phyloP scores from a whole-genome alignment of 192 early-diverging fungal genomes.

The Dimargaris cristalligena region DNA sequence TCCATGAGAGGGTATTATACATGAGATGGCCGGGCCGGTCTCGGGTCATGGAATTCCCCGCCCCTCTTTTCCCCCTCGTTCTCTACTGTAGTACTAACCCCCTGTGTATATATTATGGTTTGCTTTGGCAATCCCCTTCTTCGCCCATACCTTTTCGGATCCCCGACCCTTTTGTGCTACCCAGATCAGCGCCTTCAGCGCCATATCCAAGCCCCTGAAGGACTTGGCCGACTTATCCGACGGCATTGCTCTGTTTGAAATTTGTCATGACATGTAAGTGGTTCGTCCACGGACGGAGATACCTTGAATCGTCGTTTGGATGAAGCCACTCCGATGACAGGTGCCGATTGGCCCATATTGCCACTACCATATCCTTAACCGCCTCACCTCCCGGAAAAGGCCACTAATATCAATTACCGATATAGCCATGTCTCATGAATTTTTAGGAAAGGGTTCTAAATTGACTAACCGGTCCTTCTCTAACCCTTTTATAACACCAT shows the following conservation, averaged over 20 bases:
- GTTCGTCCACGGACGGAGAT: background rate
- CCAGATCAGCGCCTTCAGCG: conserved; percentile 51
- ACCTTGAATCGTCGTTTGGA: background rate
- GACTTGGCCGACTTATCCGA: conserved; percentile 53
- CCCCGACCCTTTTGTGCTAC: too few relatives aligned
- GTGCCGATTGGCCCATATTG: background rate
- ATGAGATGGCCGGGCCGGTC: too few relatives aligned
- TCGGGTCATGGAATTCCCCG: too few relatives aligned
- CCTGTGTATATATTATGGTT: background rate
- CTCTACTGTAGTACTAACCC: background rate
- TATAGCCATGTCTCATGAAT: too few relatives aligned
- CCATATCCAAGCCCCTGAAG: conserved; percentile 25
- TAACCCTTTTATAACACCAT: too few relatives aligned
- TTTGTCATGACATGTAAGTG: conserved; percentile 68
- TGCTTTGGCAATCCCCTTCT: background rate
- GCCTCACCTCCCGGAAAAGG: too few relatives aligned
- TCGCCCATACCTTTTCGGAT: conserved; percentile 5
- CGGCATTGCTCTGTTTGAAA: conserved; percentile 65
- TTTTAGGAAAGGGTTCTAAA: too few relatives aligned
- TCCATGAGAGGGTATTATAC: too few relatives aligned
- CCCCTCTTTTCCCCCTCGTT: background rate
- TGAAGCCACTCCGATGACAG: background rate
- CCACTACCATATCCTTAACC: background rate
- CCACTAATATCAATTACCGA: too few relatives aligned
- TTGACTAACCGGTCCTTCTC: too few relatives aligned